Evolutionary conservation across 1,284 basidiomycete species (phyloP), one percentile per base, ranked within the genome.

Genomic region (Termitomyces sp.): DNA sequence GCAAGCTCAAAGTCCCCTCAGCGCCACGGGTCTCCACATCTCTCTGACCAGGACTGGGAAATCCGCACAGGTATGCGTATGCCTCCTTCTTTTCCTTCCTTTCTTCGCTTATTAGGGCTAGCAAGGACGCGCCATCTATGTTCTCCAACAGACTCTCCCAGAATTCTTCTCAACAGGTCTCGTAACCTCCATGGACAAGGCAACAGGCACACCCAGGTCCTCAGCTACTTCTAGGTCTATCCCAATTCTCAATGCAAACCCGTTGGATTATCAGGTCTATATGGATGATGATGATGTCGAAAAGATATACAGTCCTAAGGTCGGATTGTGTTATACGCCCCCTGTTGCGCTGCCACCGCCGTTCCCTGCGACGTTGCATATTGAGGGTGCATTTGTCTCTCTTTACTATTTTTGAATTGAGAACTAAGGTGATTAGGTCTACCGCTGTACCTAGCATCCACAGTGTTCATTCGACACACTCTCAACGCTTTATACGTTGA

Each of bases 401-500:
- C 34, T 19, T 7, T 42, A 19, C 1, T 49, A 36, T 8, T 49
- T 1, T 24, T 39, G 15, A 26, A 21, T 17, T 13, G 5, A 3
- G 39, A 28, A 24, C 28, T 45, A 28, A 50, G 3, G 26, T 19
- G 1, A 28, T 56, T 12, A 89, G 87, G 88, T 30, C 66, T 88
- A 5, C 80, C 84, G 7, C 64, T 90, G 39, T 91, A 91, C 66
- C 73, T 84, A 57, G 79, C 85, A 0, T 88, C 86, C 0, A 82
- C 86, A 2, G 77, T 79, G 2, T 81, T 90, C 59, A 69, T 90
- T 24, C 77, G 85, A 21, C 87, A 87, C 59, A 85, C 87, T 4
- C 77, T 91, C 62, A 86, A 83, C 62, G 83, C 89, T 6, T 68
- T 91, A 13, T 89, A 89, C 65, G 78, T 83, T 13, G 81, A 88